Evolutionary conservation across 176 grass and related monocot genomes (phyloP).

Genomic region (Olyra latifolia): DNA sequence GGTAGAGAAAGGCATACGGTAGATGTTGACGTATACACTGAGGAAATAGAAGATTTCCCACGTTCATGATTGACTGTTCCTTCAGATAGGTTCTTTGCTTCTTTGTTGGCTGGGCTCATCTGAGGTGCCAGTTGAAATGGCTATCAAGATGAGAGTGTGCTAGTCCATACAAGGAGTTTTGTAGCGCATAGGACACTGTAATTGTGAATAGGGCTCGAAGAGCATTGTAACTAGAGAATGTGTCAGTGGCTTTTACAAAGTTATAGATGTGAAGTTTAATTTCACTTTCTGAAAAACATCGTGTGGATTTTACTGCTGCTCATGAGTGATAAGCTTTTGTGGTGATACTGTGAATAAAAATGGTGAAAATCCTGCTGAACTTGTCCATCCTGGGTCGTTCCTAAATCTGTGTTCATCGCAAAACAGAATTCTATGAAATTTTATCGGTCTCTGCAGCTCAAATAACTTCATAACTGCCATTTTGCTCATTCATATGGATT

Average conservation of each 20-base stretch:
- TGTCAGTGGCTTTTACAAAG: not conserved
- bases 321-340: not conserved
- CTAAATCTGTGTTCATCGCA: not conserved
- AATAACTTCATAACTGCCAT: not conserved
- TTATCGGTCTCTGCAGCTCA: not conserved
- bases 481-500: not conserved
- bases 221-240: slow-evolving; percentile 28
- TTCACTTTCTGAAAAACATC: not conserved
- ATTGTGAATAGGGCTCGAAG: slow-evolving; percentile 29
- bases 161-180: slow-evolving; percentile 36
- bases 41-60: slow-evolving; percentile 11
- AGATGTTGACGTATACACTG: slow-evolving; percentile 26
- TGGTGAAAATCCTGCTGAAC: not conserved
- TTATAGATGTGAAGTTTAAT: slow-evolving; percentile 3
- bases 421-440: not conserved
- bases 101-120: slow-evolving; percentile 36
- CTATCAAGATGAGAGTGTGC: slow-evolving; percentile 16
- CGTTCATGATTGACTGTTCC: slow-evolving; percentile 15
- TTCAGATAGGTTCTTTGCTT: slow-evolving; percentile 28
- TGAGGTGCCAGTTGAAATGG: slow-evolving; percentile 18
- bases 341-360: not conserved
- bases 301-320: not conserved
- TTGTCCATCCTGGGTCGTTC: not conserved
- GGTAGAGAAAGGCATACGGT: not conserved
- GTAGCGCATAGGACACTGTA: slow-evolving; percentile 37